Base-by-base conservation (phyloP, 2,329 filamentous ascomycete genomes). In the Pyricularia grisea region DNA sequence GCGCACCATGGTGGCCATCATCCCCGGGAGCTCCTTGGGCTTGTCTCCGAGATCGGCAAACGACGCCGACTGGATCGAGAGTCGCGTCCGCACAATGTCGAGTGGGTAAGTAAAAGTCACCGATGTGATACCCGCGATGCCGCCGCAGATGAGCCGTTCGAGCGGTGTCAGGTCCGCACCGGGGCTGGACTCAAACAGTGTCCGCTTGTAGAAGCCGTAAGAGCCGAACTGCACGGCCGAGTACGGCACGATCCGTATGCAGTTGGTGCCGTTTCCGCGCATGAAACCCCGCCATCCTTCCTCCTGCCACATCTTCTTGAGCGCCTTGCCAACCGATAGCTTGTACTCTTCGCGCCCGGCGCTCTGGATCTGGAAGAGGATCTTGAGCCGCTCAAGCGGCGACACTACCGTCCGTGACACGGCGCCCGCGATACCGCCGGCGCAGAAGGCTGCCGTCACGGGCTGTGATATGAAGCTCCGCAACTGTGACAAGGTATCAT, bases 341-440 rank as follows among this genome's bases (percentile, higher is more conserved):
- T 95, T 94, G 81, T 99, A 99, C 76, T 97, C 94, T 74, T 92
- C 91, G 75, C 93, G 89, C 23, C 94, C 94, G 67, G 86, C 91
- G 76, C 92, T 96, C 81, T 99, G 95, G 31, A 99, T 87, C 78
- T 99, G 95, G 78, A 97, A 93, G n/a, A 99, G 84, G 74, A 99
- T 99, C 83, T 99, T 98, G 70, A 99, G 85, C 72, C 95, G 89
- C 80, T 99, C 95, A 55, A 99, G 88, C 3, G 95, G 95, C 20
- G 94, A 98, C 4, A 99, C 95, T 66, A 98, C 94, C 28, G 95
- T 99, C 77, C 95, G 88, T 36, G 95, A 98, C n/a, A 99, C 94
- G 63, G 95, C 95, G 70, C 95, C 95, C 20, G 95, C 95, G 27
- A 97, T 89, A 73, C 95, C 95, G 71, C 95, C 95, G 33, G 93